Evolutionary conservation across 2,329 filamentous ascomycete genomes (phyloP), one percentile per base, ranked within the genome.

Genomic region (Dactylonectria macrodidyma): DNA sequence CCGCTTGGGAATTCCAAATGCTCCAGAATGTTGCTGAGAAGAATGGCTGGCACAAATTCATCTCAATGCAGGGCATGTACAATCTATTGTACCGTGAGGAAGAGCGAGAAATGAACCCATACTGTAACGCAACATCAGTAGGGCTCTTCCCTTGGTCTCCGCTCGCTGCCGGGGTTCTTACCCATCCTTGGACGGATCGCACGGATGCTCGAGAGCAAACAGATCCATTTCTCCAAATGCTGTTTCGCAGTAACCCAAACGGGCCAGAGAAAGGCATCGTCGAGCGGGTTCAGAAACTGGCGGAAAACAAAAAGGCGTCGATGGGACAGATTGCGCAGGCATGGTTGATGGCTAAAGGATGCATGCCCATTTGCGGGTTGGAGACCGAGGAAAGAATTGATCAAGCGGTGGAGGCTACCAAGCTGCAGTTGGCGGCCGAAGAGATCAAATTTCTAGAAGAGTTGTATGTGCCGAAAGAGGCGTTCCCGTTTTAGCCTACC

Each of bases 301-400:
- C 89, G 0, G 81, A 84, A 71, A 87, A 88, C 80, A 83, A 84
- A 65, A 84, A 81, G 1, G 86, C 86, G 79, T 87, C 84, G 66
- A 92, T 92, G 86, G 86, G 86, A 58, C 87, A 91, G 67, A 87
- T 93, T 22, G 86, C 89, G 0, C 83, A 91, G 57, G 90, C 90
- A 2, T 93, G 91, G 91, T 84, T 86, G 64, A 81, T 87, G 73
- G 83, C 84, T 65, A 82, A 84, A 34, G 84, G 86, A 2, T 79
- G 84, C 7, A 87, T 84, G 68, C 90, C 90, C 0, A 91, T 92
- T 71, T 83, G 92, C 62, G 90, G 90, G 0, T 84, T 92, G 71
- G 86, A 83, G 69, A 90, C 82, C 63, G 79, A 85, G 30, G 81
- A 84, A 66, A 81, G 90, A 19, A 86, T 92, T 59, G 88, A 92